These are phyloP conservation scores for Asterophora parasitica DNA, from an alignment of 768 basidiomycete species.

Conservation along the genomic window DNA sequence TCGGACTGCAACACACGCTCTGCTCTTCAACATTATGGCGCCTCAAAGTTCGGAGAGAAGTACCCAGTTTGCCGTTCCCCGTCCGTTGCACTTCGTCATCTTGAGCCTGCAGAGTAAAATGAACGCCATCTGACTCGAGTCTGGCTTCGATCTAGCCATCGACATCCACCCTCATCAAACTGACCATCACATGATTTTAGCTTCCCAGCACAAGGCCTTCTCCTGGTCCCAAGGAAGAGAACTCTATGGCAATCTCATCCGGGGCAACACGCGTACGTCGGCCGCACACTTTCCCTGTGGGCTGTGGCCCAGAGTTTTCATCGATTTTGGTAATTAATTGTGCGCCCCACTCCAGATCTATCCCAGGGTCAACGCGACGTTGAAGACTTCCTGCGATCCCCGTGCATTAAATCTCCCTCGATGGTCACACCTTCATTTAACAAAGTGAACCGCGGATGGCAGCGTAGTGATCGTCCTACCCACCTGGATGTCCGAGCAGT, in stretches of 20 bases:
- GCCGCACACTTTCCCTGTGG: not conserved
- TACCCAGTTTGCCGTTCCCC: not conserved
- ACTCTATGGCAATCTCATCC: not conserved
- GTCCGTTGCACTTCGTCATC: not conserved
- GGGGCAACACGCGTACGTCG: not conserved
- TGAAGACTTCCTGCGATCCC: not conserved
- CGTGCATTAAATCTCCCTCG: too few relatives aligned
- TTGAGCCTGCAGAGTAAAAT: conserved; percentile 1
- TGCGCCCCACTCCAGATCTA: not conserved
- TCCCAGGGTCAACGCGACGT: not conserved
- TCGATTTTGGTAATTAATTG: not conserved
- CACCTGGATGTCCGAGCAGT: too few relatives aligned
- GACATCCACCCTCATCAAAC: not conserved
- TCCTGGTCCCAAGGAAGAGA: not conserved
- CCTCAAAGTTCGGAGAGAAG: not conserved
- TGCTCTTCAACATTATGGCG: not conserved
- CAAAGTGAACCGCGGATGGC: too few relatives aligned
- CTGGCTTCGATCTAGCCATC: not conserved
- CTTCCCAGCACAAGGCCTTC: not conserved
- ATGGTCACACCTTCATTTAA: not conserved
- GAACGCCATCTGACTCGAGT: not conserved
- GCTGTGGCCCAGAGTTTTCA: too few relatives aligned
- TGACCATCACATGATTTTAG: conserved; percentile 2
- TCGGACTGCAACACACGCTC: not conserved
- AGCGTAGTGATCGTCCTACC: too few relatives aligned